phyloP scores from a whole-genome alignment of 148 eudicot species.

The Fallopia convolvulus region DNA sequence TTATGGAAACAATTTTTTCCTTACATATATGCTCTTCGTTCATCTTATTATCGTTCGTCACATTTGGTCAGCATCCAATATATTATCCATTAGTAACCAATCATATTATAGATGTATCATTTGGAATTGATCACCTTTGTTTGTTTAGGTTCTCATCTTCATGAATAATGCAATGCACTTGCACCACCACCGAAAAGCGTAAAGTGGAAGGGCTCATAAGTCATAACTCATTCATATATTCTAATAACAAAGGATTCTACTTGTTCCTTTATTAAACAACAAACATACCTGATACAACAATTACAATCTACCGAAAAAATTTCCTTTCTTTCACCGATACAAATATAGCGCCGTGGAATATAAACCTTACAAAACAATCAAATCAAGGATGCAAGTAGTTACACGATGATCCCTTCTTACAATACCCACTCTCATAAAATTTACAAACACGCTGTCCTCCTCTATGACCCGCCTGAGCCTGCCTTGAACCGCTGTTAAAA shows the following conservation, averaged over 20 bases:
- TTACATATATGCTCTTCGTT: too few relatives aligned
- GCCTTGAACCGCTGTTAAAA: constrained; percentile 21
- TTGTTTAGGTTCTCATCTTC: too few relatives aligned
- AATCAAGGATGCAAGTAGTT: constrained; percentile 57
- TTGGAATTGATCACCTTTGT: too few relatives aligned
- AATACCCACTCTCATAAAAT: constrained; percentile 63
- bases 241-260: neutral
- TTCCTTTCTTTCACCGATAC: constrained; percentile 9
- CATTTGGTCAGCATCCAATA: too few relatives aligned
- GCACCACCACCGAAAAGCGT: too few relatives aligned
- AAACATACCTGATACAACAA: neutral
- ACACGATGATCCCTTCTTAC: constrained; percentile 72
- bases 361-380: neutral
- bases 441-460: constrained; percentile 76
- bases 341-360: constrained; percentile 16
- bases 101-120: too few relatives aligned
- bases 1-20: too few relatives aligned
- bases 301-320: constrained; percentile 32
- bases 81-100: too few relatives aligned
- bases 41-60: too few relatives aligned
- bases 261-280: neutral
- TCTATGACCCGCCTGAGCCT: neutral
- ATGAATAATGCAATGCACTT: too few relatives aligned
- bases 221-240: too few relatives aligned
- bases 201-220: too few relatives aligned